Evolutionary conservation across 768 basidiomycete species (phyloP).

Genomic region (Pisolithus microcarpus): DNA sequence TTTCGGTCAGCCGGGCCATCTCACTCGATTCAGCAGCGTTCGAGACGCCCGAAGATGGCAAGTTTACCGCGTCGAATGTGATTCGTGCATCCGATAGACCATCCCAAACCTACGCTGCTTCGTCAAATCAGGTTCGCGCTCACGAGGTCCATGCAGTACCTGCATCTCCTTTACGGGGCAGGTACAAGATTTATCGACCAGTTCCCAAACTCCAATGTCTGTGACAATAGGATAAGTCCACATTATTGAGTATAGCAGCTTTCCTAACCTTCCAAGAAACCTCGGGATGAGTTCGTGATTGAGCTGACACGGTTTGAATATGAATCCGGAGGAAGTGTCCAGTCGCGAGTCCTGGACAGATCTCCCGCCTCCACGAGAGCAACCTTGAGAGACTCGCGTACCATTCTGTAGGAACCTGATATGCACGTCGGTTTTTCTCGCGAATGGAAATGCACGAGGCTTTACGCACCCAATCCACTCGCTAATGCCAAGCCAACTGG

Average conservation of each 20-base stretch:
- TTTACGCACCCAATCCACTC: constrained; percentile 65
- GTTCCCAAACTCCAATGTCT: constrained; percentile 83
- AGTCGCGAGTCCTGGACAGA: constrained; percentile 57
- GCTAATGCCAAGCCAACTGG: constrained; percentile 88
- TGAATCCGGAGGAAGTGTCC: constrained; percentile 47
- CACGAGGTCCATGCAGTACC: constrained; percentile 32
- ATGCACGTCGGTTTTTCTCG: neutral
- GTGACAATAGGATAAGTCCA: constrained; percentile 1
- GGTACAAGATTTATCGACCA: constrained; percentile 63
- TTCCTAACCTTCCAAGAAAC: constrained; percentile 55
- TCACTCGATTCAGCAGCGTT: constrained; percentile 22
- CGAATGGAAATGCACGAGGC: neutral
- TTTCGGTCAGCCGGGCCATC: constrained; percentile 89
- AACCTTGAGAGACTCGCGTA: constrained; percentile 51
- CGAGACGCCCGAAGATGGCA: constrained; percentile 20
- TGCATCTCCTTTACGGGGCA: constrained; percentile 80
- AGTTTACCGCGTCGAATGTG: constrained; percentile 54
- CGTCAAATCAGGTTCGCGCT: neutral
- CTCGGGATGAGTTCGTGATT: constrained; percentile 66
- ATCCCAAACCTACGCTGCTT: constrained; percentile 72
- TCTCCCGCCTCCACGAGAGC: constrained; percentile 80
- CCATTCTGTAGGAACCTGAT: constrained; percentile 46
- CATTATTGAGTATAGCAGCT: neutral
- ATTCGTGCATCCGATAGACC: constrained; percentile 78
- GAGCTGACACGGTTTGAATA: constrained; percentile 86